These are phyloP conservation scores for Aspergillus pseudoviridinutans DNA, from an alignment of 2,329 filamentous ascomycete genomes.

Conservation along the genomic window DNA sequence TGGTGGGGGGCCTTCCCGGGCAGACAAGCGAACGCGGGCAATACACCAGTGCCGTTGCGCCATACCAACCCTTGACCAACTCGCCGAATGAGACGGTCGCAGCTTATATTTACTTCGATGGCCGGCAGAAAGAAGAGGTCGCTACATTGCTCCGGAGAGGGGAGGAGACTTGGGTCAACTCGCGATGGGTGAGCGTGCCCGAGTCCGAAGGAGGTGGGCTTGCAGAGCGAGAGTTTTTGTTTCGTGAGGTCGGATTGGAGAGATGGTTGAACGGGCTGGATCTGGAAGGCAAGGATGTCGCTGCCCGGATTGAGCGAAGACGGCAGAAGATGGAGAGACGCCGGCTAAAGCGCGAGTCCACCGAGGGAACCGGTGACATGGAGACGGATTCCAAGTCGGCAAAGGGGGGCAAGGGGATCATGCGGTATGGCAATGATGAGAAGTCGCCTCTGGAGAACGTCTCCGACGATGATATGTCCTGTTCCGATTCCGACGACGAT, in stretches of 20 bases:
- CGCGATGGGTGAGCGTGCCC: conserved; percentile 92
- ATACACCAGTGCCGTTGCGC: conserved; percentile 60
- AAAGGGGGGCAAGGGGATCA: conserved; percentile 51
- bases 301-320: conserved; percentile 67
- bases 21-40: conserved; percentile 50
- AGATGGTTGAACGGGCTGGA: conserved; percentile 95
- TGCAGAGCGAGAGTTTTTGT: conserved; percentile 93
- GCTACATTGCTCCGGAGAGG: conserved; percentile 86
- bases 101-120: conserved; percentile 98
- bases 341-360: conserved; percentile 67
- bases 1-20: conserved; percentile 68
- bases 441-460: conserved; percentile 69
- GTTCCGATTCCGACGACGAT: conserved; percentile 76
- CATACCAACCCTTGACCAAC: conserved; percentile 88
- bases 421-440: conserved; percentile 77
- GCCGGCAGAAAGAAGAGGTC: conserved; percentile 90
- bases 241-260: conserved; percentile 93
- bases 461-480: conserved; percentile 64
- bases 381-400: conserved; percentile 32
- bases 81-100: conserved; percentile 96
- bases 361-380: conserved; percentile 52
- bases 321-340: conserved; percentile 74
- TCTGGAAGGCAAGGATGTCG: conserved; percentile 86
- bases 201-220: conserved; percentile 88
- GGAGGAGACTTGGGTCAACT: conserved; percentile 99